Evolutionary conservation across 345 rosid genomes (phyloP).

Genomic region (Nasturtium officinale): DNA sequence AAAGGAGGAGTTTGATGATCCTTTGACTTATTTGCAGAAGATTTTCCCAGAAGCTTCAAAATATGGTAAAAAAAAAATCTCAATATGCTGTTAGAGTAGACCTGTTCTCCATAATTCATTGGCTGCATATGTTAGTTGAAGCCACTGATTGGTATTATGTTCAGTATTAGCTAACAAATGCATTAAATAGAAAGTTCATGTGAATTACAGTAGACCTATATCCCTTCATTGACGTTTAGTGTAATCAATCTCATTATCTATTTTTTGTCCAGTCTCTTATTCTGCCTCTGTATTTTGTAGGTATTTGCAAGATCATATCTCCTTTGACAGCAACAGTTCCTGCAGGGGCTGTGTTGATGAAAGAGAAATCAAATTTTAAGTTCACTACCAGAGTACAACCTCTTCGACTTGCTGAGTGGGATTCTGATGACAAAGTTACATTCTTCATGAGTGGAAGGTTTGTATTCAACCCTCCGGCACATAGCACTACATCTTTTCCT

Average conservation of each 20-base stretch:
- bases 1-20: slow-evolving; percentile 96
- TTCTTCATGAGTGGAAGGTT: slow-evolving; percentile 99
- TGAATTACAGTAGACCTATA: not conserved
- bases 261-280: not conserved
- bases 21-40: slow-evolving; percentile 84
- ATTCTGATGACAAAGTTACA: slow-evolving; percentile 84
- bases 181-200: not conserved
- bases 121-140: slow-evolving; percentile 16
- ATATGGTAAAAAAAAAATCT: slow-evolving; percentile 60
- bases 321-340: slow-evolving; percentile 89
- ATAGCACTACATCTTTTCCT: slow-evolving; percentile 8
- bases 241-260: not conserved
- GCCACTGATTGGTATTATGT: slow-evolving; percentile 1
- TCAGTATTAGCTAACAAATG: not conserved
- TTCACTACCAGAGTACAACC: slow-evolving; percentile 99
- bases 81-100: slow-evolving; percentile 9
- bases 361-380: slow-evolving; percentile 87
- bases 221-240: not conserved
- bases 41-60: slow-evolving; percentile 93
- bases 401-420: slow-evolving; percentile 98
- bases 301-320: slow-evolving; percentile 92
- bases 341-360: slow-evolving; percentile 89
- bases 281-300: slow-evolving; percentile 45
- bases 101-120: not conserved
- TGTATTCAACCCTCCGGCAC: slow-evolving; percentile 33